phyloP scores from a whole-genome alignment of 2,329 filamentous ascomycete species.

The Colletotrichum tropicale region DNA sequence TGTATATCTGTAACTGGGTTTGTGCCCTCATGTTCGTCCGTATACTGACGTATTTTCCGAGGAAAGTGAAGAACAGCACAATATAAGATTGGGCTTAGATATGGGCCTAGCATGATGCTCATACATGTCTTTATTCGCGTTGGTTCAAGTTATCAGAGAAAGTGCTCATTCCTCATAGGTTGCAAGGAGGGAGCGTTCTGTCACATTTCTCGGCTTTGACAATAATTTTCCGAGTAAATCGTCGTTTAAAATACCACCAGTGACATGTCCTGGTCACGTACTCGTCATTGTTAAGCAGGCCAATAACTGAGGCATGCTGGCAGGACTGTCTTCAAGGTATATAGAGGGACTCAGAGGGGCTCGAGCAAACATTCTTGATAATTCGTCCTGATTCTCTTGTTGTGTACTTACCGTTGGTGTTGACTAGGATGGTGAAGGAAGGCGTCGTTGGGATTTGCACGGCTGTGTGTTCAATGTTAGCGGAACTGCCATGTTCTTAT shows the following conservation, averaged over 20 bases:
- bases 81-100: neutral
- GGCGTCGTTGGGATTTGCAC: neutral
- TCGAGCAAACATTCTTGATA: neutral
- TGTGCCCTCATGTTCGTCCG: neutral
- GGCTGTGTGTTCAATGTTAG: neutral
- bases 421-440: neutral
- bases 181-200: too few relatives aligned
- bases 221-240: rapidly evolving
- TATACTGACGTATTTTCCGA: neutral
- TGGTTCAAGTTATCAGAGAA: neutral
- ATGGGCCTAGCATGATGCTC: too few relatives aligned
- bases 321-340: neutral
- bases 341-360: neutral
- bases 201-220: neutral
- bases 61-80: neutral
- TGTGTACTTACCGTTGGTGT: neutral
- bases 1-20: neutral
- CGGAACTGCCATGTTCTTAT: neutral
- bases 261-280: neutral
- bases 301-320: neutral
- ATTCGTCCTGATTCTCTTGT: neutral
- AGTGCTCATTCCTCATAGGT: neutral
- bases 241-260: neutral
- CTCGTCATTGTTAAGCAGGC: neutral
- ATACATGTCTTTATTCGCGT: neutral